A percentile compares a stretch with the other conserved stretches of the same genome.
Conservation (phyloP, 2,329 filamentous ascomycete genomes). For the Aureobasidium lini region DNA sequence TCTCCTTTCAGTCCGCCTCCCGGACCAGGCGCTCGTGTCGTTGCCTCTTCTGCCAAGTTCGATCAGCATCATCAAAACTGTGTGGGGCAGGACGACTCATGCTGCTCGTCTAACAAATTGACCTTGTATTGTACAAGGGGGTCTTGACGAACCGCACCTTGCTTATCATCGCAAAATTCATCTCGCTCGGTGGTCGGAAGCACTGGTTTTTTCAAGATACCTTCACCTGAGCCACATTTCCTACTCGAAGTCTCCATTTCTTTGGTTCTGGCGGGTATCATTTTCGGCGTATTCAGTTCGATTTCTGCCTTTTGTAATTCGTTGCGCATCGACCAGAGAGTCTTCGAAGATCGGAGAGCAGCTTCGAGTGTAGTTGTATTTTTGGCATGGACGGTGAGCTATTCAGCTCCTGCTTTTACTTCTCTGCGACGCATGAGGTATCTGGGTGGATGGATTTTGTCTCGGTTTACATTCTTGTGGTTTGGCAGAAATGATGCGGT, state of each 20-base stretch:
- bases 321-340: background rate
- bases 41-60: background rate
- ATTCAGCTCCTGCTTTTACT: background rate
- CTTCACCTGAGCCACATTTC: background rate
- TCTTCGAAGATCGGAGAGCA: background rate
- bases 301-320: background rate
- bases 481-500: background rate
- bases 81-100: background rate
- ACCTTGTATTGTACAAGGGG: background rate
- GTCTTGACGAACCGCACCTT: background rate
- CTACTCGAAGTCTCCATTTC: background rate
- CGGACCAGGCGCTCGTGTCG: background rate
- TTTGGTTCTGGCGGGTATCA: background rate
- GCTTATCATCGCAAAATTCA: background rate
- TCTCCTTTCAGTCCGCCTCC: background rate
- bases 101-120: background rate
- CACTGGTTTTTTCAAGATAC: conserved; percentile 5
- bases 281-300: background rate
- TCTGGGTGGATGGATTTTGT: background rate
- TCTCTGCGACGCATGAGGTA: background rate
- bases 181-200: conserved; percentile 4
- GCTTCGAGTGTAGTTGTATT: background rate
- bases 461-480: background rate
- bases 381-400: background rate
- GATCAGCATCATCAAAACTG: background rate